These are phyloP conservation scores for Quercus rubra DNA, from an alignment of 306 rosid species.

Conservation along the genomic window DNA sequence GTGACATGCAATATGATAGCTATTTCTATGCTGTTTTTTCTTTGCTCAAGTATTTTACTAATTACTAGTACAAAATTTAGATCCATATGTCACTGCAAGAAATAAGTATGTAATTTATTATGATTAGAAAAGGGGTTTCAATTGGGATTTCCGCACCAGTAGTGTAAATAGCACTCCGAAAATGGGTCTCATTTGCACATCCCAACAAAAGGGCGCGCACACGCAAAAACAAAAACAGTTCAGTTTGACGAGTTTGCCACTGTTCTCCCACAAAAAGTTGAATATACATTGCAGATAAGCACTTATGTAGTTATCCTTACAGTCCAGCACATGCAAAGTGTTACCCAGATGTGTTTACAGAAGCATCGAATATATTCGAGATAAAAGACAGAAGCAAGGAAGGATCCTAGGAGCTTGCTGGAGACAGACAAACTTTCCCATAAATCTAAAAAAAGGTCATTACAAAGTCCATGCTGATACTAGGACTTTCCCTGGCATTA, in stretches of 20 bases:
- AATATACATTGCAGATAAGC: too few species aligned
- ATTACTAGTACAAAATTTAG: too few species aligned
- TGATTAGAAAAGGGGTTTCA: neutral
- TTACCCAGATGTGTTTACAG: neutral
- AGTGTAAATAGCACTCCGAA: neutral
- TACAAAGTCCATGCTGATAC: neutral
- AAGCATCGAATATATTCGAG: neutral
- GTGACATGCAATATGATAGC: neutral
- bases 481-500: neutral
- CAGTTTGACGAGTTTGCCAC: too few species aligned
- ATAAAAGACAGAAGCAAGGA: slow-evolving; percentile 4
- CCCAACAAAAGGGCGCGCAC: too few species aligned
- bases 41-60: neutral
- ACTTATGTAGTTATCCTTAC: neutral
- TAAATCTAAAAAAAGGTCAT: neutral
- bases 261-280: too few species aligned
- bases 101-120: too few species aligned
- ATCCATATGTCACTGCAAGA: too few species aligned
- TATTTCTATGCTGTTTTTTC: neutral
- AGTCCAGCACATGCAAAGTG: neutral
- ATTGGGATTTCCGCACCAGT: neutral
- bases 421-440: neutral
- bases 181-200: neutral
- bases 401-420: slow-evolving; percentile 10
- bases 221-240: too few species aligned